Evolutionary conservation across 345 rosid genomes (phyloP).

Genomic region (Aurinia saxatilis): DNA sequence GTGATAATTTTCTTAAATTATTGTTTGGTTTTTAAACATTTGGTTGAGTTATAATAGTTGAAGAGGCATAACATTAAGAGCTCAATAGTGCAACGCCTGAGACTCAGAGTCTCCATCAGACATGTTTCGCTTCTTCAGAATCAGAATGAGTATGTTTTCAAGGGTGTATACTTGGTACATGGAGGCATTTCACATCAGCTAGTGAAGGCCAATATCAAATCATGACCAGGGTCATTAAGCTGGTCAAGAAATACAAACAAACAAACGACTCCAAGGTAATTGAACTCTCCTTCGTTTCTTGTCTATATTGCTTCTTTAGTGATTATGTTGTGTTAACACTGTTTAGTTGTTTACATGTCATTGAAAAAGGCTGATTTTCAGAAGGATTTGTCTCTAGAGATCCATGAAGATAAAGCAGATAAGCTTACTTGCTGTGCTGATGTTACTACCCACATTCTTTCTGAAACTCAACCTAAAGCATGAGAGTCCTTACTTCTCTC

Average conservation of each 20-base stretch:
- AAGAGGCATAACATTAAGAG: conserved; percentile 18
- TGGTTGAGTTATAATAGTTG: no score
- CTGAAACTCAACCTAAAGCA: conserved; percentile 64
- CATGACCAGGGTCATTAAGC: conserved; percentile 20
- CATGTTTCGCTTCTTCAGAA: not conserved
- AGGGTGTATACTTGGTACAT: no score
- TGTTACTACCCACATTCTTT: conserved; percentile 67
- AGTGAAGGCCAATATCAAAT: conserved; percentile 17
- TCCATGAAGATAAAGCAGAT: conserved; percentile 87
- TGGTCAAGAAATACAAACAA: conserved; percentile 24
- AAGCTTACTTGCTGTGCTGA: conserved; percentile 55
- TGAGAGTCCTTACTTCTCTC: conserved; percentile 2
- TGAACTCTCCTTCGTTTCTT: no score
- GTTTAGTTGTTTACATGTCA: conserved; percentile 40
- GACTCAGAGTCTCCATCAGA: conserved; percentile 12
- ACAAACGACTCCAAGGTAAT: conserved; percentile 14
- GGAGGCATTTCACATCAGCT: conserved; percentile 8
- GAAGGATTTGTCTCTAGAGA: conserved; percentile 84
- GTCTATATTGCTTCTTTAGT: no score
- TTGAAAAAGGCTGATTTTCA: conserved; percentile 68
- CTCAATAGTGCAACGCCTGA: conserved; percentile 20
- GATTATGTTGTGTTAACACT: not conserved
- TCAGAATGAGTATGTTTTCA: no score
- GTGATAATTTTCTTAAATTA: no score
- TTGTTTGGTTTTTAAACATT: no score